A percentile compares a stretch with the other conserved stretches of the same genome.
Evolutionary conservation across 352 stramenopile species (phyloP).

Genomic region (Pythium myriotylum): DNA sequence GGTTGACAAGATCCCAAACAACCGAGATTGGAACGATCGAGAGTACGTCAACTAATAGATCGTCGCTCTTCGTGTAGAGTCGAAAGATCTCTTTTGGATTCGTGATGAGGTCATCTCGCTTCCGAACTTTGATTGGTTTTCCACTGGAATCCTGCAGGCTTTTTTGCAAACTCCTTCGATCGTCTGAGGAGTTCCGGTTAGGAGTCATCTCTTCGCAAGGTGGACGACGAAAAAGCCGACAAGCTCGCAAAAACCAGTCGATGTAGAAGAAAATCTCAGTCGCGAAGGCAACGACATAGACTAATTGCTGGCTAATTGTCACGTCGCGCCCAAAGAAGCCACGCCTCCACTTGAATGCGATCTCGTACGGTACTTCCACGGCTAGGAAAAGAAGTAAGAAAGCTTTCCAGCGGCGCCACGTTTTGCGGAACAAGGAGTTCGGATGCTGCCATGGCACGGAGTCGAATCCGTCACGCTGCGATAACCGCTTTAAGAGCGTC

Average conservation of each 20-base stretch:
- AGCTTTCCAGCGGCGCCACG: slow-evolving; percentile 21
- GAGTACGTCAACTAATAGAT: slow-evolving; percentile 35
- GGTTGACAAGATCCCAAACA: slow-evolving; percentile 56
- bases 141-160: too few relatives aligned
- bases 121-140: too few relatives aligned
- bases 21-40: slow-evolving; percentile 41
- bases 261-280: slow-evolving; percentile 69
- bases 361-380: slow-evolving; percentile 23
- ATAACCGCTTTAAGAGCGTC: neutral
- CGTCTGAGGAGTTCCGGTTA: too few relatives aligned
- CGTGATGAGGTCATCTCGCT: slow-evolving; percentile 19
- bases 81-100: slow-evolving; percentile 21
- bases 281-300: slow-evolving; percentile 34
- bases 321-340: slow-evolving; percentile 31
- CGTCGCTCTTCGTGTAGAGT: slow-evolving; percentile 38
- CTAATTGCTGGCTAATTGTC: slow-evolving; percentile 28
- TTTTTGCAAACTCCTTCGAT: too few relatives aligned
- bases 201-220: too few relatives aligned
- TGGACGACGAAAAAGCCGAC: too few relatives aligned
- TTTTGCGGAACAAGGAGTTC: slow-evolving; percentile 9
- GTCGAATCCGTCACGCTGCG: neutral
- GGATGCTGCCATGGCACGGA: slow-evolving; percentile 11
- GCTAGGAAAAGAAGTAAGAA: slow-evolving; percentile 19
- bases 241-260: slow-evolving; percentile 52
- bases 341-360: slow-evolving; percentile 23